Base-by-base conservation (phyloP, 352 stramenopile species). In the Phytophthora parvispora region DNA sequence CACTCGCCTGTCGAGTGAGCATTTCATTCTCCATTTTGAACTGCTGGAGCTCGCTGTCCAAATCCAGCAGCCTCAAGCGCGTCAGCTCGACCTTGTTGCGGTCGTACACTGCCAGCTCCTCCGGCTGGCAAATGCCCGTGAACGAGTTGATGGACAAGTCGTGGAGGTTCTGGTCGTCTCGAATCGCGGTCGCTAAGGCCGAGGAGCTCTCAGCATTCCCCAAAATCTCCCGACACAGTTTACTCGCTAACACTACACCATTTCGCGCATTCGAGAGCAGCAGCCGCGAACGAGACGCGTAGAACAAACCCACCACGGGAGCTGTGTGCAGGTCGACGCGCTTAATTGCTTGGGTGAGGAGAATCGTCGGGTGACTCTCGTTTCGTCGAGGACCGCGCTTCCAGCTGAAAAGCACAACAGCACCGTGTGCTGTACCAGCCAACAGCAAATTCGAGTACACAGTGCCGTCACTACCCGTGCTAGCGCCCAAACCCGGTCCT, bases 11-110 rank as follows among this genome's bases (percentile, higher is more conserved):
- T 20, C 88, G 80, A 22, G 29, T 76, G 4, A 93, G 63, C 70
- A 93, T 81, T 24, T 94, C 86, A 43, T 92, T 93, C 56, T 93
- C 84, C 9, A 92, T 73, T 34, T 86, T 89, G 22, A 90, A 66
- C 45, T 94, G 86, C 60, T 91, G 80, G 45, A 89, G 50, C 20
- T 94, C 86, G 2, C 67, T 72, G 22, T 92, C 86, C 12, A 93
- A 31, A 22, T 94, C 84, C 64, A 92, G 78, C 9, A 80, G 31
- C 48, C 79, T 83, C 0, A 94, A 62, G 18, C 80, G 76, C 13
- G 67, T 69, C 13, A 91, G 56, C 31, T 90, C 81, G 3, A 92
- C 72, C 12, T 75, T 76, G 54, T 63, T 91, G 25, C 81, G 81
- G 49, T 91, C 84, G 36, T 84, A 91, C 24, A 90, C 31, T 16